Percentiles rank a stretch among this genome's conserved stretches.
Evolutionary conservation across 371 early-diverging fungal species (phyloP).

Genomic region (Synchytrium microbalum): DNA sequence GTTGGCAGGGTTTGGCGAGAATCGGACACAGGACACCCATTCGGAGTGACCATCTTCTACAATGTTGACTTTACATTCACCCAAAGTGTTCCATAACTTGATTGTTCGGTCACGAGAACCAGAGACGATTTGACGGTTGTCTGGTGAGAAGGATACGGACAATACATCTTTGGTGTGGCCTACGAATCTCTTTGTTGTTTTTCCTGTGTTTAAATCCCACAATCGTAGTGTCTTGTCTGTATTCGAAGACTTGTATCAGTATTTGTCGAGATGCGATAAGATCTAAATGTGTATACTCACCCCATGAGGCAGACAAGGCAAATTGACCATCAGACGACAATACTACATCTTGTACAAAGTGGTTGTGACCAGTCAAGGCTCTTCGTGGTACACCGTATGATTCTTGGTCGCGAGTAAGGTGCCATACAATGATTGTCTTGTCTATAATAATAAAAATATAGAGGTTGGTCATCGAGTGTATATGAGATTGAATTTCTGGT

Average conservation of each 20-base stretch:
- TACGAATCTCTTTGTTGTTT: slow-evolving; percentile 89
- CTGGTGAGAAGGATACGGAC: slow-evolving; percentile 97
- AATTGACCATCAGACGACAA: slow-evolving; percentile 97
- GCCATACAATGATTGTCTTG: slow-evolving; percentile 95
- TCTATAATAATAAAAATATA: slow-evolving; percentile 41
- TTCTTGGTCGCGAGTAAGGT: slow-evolving; percentile 82
- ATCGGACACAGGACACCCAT: slow-evolving; percentile 97
- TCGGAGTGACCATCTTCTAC: slow-evolving; percentile 89
- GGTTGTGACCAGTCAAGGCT: slow-evolving; percentile 92
- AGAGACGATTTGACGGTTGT: slow-evolving; percentile 97
- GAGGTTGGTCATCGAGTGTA: too few relatives aligned
- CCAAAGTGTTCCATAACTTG: slow-evolving; percentile 99
- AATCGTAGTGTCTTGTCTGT: slow-evolving; percentile 9
- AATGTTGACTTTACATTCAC: slow-evolving; percentile 97
- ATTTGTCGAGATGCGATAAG: neutral
- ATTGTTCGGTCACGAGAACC: slow-evolving; percentile 97
- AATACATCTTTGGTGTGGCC: slow-evolving; percentile 96
- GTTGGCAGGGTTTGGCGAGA: slow-evolving; percentile 97
- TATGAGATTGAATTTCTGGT: too few relatives aligned
- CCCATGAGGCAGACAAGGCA: slow-evolving; percentile 94
- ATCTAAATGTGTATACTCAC: slow-evolving; percentile 11
- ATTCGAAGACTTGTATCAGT: neutral
- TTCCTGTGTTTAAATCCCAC: slow-evolving; percentile 8
- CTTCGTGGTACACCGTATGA: slow-evolving; percentile 88
- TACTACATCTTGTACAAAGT: slow-evolving; percentile 94